Evolutionary conservation across 164 flowering plant species (phyloP).

Genomic region (Tinospora cordifolia): DNA sequence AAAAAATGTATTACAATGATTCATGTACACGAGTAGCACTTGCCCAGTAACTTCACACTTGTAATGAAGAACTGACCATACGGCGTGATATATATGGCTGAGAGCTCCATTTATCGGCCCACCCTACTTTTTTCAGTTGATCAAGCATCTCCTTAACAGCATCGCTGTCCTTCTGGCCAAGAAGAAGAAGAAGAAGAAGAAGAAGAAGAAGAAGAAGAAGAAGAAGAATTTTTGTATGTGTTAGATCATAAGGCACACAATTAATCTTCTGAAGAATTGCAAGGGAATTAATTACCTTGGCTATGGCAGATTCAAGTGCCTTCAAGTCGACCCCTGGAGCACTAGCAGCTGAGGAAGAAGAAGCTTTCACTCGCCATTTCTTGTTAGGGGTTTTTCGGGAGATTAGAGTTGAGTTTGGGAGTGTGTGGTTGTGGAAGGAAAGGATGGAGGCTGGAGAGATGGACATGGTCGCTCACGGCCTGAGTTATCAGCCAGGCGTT

Average conservation of each 20-base stretch:
- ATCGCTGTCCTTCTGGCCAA: slow-evolving; percentile 80
- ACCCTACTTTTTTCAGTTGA: slow-evolving; percentile 69
- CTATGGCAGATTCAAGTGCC: slow-evolving; percentile 61
- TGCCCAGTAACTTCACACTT: slow-evolving; percentile 28
- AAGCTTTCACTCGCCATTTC: slow-evolving; percentile 37
- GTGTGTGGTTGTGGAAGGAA: slow-evolving; percentile 13
- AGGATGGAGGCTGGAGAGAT: slow-evolving; percentile 10
- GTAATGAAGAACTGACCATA: slow-evolving; percentile 54
- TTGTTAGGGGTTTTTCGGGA: background rate
- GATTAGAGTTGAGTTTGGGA: background rate
- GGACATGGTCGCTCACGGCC: slow-evolving; percentile 16
- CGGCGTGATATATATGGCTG: slow-evolving; percentile 93
- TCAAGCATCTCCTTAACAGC: slow-evolving; percentile 83
- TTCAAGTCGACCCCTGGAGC: slow-evolving; percentile 54
- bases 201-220: slow-evolving; percentile 13
- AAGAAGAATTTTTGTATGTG: background rate
- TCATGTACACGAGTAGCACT: slow-evolving; percentile 22
- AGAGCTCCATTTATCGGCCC: slow-evolving; percentile 94
- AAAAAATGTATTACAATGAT: slow-evolving; percentile 11
- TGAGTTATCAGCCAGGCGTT: too few species aligned
- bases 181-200: slow-evolving; percentile 6
- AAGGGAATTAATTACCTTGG: slow-evolving; percentile 36
- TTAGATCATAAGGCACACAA: background rate
- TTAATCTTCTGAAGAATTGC: background rate
- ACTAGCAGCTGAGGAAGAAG: slow-evolving; percentile 54